phyloP scores from a whole-genome alignment of 169 alveolate species.

The Theileria annulata region DNA sequence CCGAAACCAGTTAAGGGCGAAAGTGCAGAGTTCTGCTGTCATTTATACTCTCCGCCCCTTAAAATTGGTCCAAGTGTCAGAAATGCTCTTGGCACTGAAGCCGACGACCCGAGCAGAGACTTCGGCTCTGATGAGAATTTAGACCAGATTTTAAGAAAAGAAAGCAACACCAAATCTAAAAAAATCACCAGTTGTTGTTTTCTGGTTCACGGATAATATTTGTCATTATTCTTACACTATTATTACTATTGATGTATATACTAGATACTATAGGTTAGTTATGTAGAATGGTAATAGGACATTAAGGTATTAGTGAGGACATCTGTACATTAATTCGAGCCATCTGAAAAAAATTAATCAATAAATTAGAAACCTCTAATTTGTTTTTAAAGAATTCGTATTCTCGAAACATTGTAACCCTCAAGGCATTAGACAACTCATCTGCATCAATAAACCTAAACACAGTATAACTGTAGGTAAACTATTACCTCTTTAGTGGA shows the following conservation, averaged over 20 bases:
- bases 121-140: conserved; percentile 35
- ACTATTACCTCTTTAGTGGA: conserved; percentile 4
- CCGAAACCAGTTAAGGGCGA: conserved; percentile 30
- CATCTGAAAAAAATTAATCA: neutral
- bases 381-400: neutral
- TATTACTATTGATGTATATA: neutral
- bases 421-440: neutral
- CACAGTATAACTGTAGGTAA: neutral
- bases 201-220: conserved; percentile 21
- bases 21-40: conserved; percentile 41
- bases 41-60: conserved; percentile 34
- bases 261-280: neutral
- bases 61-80: conserved; percentile 6
- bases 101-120: conserved; percentile 19
- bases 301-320: neutral
- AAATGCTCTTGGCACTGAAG: conserved; percentile 17
- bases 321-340: neutral
- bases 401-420: neutral
- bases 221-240: neutral
- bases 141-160: conserved; percentile 13
- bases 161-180: conserved; percentile 2
- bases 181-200: conserved; percentile 33
- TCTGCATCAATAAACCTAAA: conserved; percentile 16
- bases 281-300: neutral
- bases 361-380: neutral